phyloP scores from a whole-genome alignment of 768 basidiomycete species.

The Ramaria sp. region DNA sequence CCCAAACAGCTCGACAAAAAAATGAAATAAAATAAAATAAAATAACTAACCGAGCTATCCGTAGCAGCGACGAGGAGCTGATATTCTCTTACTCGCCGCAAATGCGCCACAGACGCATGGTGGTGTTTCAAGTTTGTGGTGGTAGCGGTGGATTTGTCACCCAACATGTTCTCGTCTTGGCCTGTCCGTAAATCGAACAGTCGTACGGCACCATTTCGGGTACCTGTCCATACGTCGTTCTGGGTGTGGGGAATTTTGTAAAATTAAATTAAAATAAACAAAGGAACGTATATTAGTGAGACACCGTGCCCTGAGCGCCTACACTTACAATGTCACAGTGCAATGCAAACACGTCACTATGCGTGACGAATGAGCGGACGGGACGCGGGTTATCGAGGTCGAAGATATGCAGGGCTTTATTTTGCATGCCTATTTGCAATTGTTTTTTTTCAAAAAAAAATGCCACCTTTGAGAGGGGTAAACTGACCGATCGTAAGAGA shows the following conservation, averaged over 20 bases:
- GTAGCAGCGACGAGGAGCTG: slow-evolving; percentile 48
- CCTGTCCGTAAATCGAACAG: slow-evolving; percentile 46
- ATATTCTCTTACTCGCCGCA: slow-evolving; percentile 37
- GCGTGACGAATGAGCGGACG: slow-evolving; percentile 29
- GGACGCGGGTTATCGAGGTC: slow-evolving; percentile 31
- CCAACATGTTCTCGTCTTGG: slow-evolving; percentile 31
- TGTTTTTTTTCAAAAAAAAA: no score
- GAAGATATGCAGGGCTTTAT: slow-evolving; percentile 38
- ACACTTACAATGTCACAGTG: slow-evolving; percentile 35
- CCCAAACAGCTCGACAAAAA: no score
- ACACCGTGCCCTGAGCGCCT: not conserved
- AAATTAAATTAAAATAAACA: no score
- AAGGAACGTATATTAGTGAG: slow-evolving; percentile 1
- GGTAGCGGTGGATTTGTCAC: slow-evolving; percentile 25
- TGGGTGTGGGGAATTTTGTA: no score
- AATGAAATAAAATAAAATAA: no score
- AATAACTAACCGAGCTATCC: slow-evolving; percentile 42
- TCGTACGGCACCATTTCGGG: slow-evolving; percentile 47
- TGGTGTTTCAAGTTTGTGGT: no score
- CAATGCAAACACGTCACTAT: slow-evolving; percentile 57
- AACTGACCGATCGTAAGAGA: slow-evolving; percentile 42
- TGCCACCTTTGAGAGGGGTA: no score
- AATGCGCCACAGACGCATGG: slow-evolving; percentile 40
- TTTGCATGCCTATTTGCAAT: slow-evolving; percentile 49
- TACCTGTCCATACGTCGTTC: slow-evolving; percentile 43